Percentiles rank a stretch among this genome's conserved stretches.
phyloP scores from a whole-genome alignment of 768 basidiomycete genomes.

The Harrya chromipes region DNA sequence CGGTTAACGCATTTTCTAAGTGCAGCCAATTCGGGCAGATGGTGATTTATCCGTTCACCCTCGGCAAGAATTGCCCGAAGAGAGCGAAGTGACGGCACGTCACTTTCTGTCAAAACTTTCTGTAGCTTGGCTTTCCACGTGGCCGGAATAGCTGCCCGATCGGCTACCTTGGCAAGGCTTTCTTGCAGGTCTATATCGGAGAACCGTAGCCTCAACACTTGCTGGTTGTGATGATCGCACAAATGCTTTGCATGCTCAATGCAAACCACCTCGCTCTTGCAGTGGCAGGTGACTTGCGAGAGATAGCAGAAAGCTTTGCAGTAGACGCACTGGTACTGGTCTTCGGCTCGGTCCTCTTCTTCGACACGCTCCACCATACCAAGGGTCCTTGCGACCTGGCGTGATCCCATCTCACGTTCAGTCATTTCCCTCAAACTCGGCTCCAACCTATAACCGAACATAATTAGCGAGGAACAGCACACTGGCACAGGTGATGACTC shows the following conservation, averaged over 20 bases:
- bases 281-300: slow-evolving; percentile 83
- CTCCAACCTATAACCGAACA: slow-evolving; percentile 58
- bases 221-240: slow-evolving; percentile 61
- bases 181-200: slow-evolving; percentile 75
- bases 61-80: slow-evolving; percentile 83
- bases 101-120: slow-evolving; percentile 62
- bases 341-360: slow-evolving; percentile 81
- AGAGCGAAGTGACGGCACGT: slow-evolving; percentile 69
- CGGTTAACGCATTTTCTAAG: slow-evolving; percentile 77
- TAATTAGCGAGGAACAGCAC: slow-evolving; percentile 21
- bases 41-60: slow-evolving; percentile 80
- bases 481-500: slow-evolving; percentile 27
- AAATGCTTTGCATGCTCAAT: slow-evolving; percentile 78
- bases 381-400: slow-evolving; percentile 56
- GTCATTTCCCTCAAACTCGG: slow-evolving; percentile 87
- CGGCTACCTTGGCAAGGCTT: slow-evolving; percentile 59
- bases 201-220: slow-evolving; percentile 74
- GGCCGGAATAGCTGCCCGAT: slow-evolving; percentile 69
- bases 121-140: slow-evolving; percentile 73
- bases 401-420: slow-evolving; percentile 71
- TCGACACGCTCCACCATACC: slow-evolving; percentile 69
- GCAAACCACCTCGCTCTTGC: slow-evolving; percentile 78
- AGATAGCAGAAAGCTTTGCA: slow-evolving; percentile 97
- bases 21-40: slow-evolving; percentile 64
- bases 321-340: slow-evolving; percentile 90